Evolutionary conservation across 1,284 basidiomycete genomes (phyloP), one percentile per base, ranked within the genome.

Genomic region (Malassezia japonica): DNA sequence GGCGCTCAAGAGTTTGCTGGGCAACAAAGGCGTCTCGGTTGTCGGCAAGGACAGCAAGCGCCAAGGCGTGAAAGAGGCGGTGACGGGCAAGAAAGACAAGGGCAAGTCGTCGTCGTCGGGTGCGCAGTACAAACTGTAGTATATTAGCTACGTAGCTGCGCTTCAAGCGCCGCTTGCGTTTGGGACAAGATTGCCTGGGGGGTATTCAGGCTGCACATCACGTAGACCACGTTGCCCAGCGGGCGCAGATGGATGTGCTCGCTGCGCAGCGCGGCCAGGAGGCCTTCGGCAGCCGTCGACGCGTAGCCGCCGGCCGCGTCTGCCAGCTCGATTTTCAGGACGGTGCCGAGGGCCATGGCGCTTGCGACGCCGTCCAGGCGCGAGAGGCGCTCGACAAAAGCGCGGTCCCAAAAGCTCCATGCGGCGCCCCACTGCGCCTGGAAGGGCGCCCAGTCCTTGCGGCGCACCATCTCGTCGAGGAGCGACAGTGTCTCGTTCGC

Each of bases 201-300:
- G 16, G 86, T 87, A 65, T 89, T 90, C 36, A 96, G 78, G 74
- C 85, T 91, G 6, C 83, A 85, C 81, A 98, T 95, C 73, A 95
- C 83, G 74, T 98, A 98, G 10, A 86, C 84, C 9, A 95, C 85
- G 64, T 94, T 83, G 0, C 92, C 92, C 23, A 96, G 76, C 0
- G 92, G 91, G 56, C 92, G 79, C 52, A 82, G 89, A 73, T 96
- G 86, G 15, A 95, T 79, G n/a, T 43, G 49, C 9, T 36, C 18
- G 4, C 24, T 36, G 7, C 45, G 44, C 23, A 55, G 44, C 1
- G 38, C 46, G 10, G 23, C 55, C 9, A 67, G 34, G n/a, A 70
- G 40, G 34, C 56, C 43, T 25, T 57, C 59, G 7, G 56, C 48
- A 0, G 62, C 62, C 0, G 57, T 62, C 15, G 59, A 61, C n/a